These are phyloP conservation scores for Sarocladium oryzae DNA, from an alignment of 2,329 filamentous ascomycete genomes.

Conservation along the genomic window DNA sequence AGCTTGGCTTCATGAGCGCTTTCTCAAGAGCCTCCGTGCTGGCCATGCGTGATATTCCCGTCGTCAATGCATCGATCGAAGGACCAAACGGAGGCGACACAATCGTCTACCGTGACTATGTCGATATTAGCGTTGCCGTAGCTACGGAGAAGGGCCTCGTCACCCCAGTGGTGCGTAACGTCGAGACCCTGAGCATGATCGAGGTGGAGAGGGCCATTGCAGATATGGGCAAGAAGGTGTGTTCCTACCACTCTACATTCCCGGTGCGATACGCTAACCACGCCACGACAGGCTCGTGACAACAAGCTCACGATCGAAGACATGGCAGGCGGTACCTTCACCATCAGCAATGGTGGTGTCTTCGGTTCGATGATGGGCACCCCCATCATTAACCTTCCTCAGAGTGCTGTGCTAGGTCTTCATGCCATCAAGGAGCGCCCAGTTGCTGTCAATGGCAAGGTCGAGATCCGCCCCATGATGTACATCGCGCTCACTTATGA, in stretches of 20 bases:
- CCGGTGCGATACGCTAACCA: background rate
- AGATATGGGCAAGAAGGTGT: constrained; percentile 89
- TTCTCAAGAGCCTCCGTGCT: constrained; percentile 86
- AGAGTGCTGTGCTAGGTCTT: constrained; percentile 84
- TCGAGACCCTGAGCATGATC: constrained; percentile 80
- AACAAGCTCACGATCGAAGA: constrained; percentile 98
- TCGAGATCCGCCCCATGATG: constrained; percentile 99
- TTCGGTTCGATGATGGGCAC: constrained; percentile 97
- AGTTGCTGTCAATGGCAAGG: constrained; percentile 83
- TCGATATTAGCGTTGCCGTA: constrained; percentile 95
- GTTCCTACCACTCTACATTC: no score
- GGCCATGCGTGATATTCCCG: constrained; percentile 91
- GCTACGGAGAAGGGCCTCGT: constrained; percentile 97
- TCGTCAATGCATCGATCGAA: constrained; percentile 94
- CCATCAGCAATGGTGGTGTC: constrained; percentile 94
- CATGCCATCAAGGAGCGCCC: constrained; percentile 96
- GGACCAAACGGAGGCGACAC: constrained; percentile 92
- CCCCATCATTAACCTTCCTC: constrained; percentile 95
- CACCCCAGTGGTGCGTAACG: constrained; percentile 92
- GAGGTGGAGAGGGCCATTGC: constrained; percentile 87
- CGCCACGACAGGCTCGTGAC: constrained; percentile 65
- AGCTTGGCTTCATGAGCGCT: constrained; percentile 99
- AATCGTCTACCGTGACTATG: constrained; percentile 96
- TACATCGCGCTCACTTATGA: constrained; percentile 97
- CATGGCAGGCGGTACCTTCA: constrained; percentile 97